These are phyloP conservation scores for Zymoseptoria pseudotritici DNA, from an alignment of 2,329 filamentous ascomycete genomes.

Conservation along the genomic window DNA sequence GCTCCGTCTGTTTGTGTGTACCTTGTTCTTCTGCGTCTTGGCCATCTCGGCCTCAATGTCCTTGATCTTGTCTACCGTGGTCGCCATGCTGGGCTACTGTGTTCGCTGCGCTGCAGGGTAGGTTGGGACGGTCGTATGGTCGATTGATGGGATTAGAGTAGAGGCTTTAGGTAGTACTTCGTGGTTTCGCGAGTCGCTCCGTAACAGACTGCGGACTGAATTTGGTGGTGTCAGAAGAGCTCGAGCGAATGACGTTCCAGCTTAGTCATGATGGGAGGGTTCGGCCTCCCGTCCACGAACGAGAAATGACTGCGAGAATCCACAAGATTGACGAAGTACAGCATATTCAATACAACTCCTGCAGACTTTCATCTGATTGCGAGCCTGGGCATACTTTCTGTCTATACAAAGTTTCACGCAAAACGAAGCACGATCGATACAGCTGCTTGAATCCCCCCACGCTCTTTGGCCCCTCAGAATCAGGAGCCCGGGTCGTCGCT, in stretches of 20 bases:
- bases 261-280: background rate
- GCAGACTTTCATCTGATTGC: background rate
- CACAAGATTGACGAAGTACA: background rate
- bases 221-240: background rate
- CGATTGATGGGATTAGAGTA: background rate
- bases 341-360: background rate
- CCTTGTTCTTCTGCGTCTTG: slow-evolving; percentile 95
- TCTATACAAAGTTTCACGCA: background rate
- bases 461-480: background rate
- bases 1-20: slow-evolving; percentile 36
- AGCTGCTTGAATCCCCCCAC: background rate
- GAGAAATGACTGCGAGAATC: background rate
- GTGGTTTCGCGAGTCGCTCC: background rate
- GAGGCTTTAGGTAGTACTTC: background rate
- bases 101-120: background rate
- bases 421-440: background rate
- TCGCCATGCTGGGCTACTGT: slow-evolving; percentile 59
- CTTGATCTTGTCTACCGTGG: slow-evolving; percentile 98
- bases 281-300: background rate
- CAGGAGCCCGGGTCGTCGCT: background rate
- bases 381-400: background rate
- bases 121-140: background rate
- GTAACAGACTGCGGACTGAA: background rate
- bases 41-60: slow-evolving; percentile 97
- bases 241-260: background rate